These are phyloP conservation scores for Vitis hybrid DNA, from an alignment of 177 flowering plant species.

Conservation along the genomic window DNA sequence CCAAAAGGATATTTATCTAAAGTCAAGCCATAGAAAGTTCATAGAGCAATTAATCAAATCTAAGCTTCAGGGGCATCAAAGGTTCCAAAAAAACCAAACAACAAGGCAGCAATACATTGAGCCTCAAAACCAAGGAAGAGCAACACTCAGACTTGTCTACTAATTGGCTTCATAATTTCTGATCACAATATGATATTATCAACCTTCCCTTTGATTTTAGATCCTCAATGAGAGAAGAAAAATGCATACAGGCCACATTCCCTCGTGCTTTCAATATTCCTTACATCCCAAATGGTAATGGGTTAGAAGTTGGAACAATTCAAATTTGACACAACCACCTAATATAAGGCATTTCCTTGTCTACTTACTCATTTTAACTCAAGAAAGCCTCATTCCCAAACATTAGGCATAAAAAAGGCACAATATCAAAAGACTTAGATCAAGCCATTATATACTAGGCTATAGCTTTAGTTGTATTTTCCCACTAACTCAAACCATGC, in stretches of 20 bases:
- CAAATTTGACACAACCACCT: neutral
- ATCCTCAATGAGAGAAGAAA: neutral
- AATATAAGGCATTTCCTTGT: neutral
- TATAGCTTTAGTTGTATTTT: no score
- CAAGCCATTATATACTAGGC: no score
- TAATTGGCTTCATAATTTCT: neutral
- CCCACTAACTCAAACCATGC: no score
- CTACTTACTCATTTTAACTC: neutral
- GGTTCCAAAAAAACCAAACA: neutral
- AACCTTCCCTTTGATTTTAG: neutral
- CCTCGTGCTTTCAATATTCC: neutral
- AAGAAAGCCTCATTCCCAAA: no score
- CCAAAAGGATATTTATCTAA: no score
- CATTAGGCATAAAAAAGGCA: no score
- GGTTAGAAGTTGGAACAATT: neutral
- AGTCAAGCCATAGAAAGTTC: no score
- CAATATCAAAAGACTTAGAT: no score
- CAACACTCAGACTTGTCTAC: neutral
- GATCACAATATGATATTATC: neutral
- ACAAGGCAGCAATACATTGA: neutral
- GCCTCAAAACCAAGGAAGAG: neutral
- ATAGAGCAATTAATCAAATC: no score
- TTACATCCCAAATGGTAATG: neutral
- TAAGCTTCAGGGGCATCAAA: no score
- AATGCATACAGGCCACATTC: neutral